A percentile compares a stretch with the other conserved stretches of the same genome.
These are phyloP conservation scores for Onygena corvina DNA, from an alignment of 2,329 filamentous ascomycete genomes.

Conservation along the genomic window DNA sequence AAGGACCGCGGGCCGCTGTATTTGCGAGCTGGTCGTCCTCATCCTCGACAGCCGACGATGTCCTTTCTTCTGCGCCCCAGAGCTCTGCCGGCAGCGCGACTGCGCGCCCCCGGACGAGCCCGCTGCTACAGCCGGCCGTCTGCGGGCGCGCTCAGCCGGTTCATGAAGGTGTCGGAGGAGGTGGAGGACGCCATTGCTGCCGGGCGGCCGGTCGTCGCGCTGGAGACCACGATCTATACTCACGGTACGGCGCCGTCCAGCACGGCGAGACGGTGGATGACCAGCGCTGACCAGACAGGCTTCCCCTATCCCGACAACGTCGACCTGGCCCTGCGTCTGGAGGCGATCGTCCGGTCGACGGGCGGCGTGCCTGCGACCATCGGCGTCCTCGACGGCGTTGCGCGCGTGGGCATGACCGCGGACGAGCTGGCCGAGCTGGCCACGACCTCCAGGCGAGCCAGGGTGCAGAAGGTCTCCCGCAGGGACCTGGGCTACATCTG, in stretches of 20 bases:
- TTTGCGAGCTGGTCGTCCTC: background rate
- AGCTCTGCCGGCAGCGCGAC: background rate
- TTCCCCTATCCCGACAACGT: conserved; percentile 61
- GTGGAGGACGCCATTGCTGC: conserved; percentile 62
- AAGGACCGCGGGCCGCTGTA: background rate
- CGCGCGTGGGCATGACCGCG: conserved; percentile 62
- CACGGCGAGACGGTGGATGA: background rate
- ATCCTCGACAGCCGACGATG: background rate
- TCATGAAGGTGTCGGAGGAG: conserved; percentile 68
- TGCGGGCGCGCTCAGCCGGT: conserved; percentile 26
- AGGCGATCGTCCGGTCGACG: conserved; percentile 65
- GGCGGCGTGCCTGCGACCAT: conserved; percentile 85
- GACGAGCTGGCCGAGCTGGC: conserved; percentile 62
- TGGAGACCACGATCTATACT: conserved; percentile 95
- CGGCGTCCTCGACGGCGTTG: conserved; percentile 71
- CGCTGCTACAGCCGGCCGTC: background rate
- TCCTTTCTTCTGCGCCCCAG: background rate
- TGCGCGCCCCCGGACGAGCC: background rate
- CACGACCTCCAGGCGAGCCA: conserved; percentile 50
- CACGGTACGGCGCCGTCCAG: conserved; percentile 51
- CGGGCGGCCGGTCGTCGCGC: conserved; percentile 72
- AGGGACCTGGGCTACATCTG: conserved; percentile 74
- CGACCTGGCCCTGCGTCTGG: conserved; percentile 65
- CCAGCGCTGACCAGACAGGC: conserved; percentile 31
- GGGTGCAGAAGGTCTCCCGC: conserved; percentile 70